phyloP scores from a whole-genome alignment of 257 asterid species.

The Solanum sitiens region DNA sequence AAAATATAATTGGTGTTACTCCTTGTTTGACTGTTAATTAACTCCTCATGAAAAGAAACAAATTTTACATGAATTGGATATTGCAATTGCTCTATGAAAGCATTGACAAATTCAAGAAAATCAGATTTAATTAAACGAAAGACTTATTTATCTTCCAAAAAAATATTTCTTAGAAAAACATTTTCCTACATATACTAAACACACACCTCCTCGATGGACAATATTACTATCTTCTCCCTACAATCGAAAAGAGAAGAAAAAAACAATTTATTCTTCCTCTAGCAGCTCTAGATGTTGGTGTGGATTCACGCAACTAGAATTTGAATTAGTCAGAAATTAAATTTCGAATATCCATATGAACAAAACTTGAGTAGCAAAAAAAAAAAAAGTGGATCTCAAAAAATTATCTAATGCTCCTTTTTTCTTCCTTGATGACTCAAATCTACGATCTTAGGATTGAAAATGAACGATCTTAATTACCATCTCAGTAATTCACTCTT shows the following conservation, averaged over 20 bases:
- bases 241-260: no score
- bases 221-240: neutral
- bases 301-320: neutral
- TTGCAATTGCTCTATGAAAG: neutral
- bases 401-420: neutral
- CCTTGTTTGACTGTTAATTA: neutral
- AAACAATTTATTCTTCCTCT: neutral
- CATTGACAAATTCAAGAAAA: neutral
- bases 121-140: no score
- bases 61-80: neutral
- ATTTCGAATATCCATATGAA: neutral
- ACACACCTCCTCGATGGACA: neutral
- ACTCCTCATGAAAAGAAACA: neutral
- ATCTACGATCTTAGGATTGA: no score
- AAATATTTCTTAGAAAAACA: no score
- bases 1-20: neutral
- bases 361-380: neutral
- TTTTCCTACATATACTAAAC: neutral
- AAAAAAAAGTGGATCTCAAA: neutral
- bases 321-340: neutral
- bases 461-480: neutral
- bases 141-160: no score
- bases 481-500: no score
- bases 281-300: neutral
- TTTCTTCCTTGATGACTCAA: neutral